Conservation (phyloP, 2,329 filamentous ascomycete species). For the Xylariaceae sp. region DNA sequence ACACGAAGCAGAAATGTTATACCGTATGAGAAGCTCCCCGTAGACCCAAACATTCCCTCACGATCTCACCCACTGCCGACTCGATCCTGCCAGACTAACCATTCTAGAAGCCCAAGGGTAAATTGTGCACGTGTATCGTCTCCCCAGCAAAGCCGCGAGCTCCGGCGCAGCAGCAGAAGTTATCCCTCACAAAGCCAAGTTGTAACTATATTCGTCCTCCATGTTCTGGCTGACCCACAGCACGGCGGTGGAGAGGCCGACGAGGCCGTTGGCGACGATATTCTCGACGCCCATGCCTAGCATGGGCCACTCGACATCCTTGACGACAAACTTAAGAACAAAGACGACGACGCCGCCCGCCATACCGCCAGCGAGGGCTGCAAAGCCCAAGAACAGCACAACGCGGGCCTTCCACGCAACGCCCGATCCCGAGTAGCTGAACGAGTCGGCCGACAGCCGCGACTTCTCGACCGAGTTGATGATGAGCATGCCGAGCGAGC, state of each 20-base stretch:
- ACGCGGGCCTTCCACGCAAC: constrained; percentile 67
- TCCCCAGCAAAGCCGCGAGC: not conserved
- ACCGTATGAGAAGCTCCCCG: not conserved
- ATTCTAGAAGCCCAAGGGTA: not conserved
- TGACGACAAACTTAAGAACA: constrained; percentile 61
- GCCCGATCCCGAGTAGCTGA: constrained; percentile 58
- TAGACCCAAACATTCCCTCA: not conserved
- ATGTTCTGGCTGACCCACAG: constrained; percentile 69
- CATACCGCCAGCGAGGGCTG: constrained; percentile 62
- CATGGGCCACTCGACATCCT: constrained; percentile 54
- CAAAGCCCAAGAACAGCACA: constrained; percentile 64
- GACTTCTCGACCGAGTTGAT: constrained; percentile 68
- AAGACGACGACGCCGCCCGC: constrained; percentile 65
- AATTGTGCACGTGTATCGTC: not conserved
- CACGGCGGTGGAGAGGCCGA: constrained; percentile 60
- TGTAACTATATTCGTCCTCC: constrained; percentile 69
- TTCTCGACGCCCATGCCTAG: constrained; percentile 63
- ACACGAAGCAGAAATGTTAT: not conserved
- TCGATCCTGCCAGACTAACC: not conserved
- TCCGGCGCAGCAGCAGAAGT: not conserved
- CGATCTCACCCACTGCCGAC: constrained; percentile 5
- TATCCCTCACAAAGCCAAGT: constrained; percentile 51
- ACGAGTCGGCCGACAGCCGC: constrained; percentile 59
- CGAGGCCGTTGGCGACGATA: constrained; percentile 60
- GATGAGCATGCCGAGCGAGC: constrained; percentile 63